Conservation (phyloP, 2,329 filamentous ascomycete genomes). For the Eutypa lata region DNA sequence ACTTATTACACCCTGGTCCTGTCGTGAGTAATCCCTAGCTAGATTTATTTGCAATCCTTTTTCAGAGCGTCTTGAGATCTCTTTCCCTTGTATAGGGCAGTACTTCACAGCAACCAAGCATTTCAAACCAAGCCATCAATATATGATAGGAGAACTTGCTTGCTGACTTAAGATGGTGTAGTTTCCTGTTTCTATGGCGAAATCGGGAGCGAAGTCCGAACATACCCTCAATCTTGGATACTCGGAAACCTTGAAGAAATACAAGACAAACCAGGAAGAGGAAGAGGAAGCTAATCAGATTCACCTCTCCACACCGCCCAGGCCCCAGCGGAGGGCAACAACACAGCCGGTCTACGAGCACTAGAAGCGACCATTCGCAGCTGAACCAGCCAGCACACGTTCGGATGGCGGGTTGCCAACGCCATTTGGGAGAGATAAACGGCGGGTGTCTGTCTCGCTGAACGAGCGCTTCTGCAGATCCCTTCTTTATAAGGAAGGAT, state of each 20-base stretch:
- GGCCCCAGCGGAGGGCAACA: constrained; percentile 16
- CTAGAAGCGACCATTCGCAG: constrained; percentile 19
- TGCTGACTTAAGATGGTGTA: too few species aligned
- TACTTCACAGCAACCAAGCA: too few species aligned
- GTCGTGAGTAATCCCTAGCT: constrained; percentile 13
- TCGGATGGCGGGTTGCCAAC: too few species aligned
- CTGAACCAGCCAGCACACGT: background rate
- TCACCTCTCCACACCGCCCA: background rate
- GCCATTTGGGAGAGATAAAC: background rate
- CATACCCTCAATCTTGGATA: constrained; percentile 7
- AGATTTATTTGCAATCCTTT: background rate
- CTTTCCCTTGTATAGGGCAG: too few species aligned
- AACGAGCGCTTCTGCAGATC: background rate
- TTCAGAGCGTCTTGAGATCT: too few species aligned
- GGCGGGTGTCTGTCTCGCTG: background rate
- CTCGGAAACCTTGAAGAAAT: constrained; percentile 18
- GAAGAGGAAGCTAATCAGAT: constrained; percentile 15
- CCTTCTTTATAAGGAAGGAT: background rate
- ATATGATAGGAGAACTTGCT: too few species aligned
- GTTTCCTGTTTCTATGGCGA: constrained; percentile 9
- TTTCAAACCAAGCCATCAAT: too few species aligned
- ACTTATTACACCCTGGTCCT: constrained; percentile 28
- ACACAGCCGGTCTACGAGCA: constrained; percentile 18
- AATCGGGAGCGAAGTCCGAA: constrained; percentile 11
- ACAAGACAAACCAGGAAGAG: constrained; percentile 14